Evolutionary conservation across 225 moss, liverwort and hornwort genomes (phyloP), one percentile per base, ranked within the genome.

Genomic region (Straminergon stramineum): DNA sequence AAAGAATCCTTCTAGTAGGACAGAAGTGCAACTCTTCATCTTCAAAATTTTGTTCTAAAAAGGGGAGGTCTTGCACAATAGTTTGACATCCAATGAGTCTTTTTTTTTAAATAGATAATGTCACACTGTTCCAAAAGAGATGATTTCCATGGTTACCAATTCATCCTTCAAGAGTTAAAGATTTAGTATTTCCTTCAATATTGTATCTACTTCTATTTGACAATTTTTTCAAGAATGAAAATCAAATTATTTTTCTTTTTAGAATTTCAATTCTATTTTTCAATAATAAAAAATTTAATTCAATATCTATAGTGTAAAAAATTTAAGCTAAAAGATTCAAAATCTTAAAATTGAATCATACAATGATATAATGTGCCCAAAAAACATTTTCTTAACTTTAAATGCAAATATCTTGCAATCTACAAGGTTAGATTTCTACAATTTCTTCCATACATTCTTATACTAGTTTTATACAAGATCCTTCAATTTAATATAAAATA

Each of bases 401-500:
- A 45, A 45, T 0, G 3, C 43, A 43, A 43, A 43, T 16, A 27
- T 16, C 3, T 43, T 73, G 2, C 7, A 39, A 23, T 69, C 0
- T 70, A 7, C 2, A 2, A 4, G 2, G 15, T 70, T 8, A 13
- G 23, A 4, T 23, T 70, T 41, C 1, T 24, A 1, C 0, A 73
- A 43, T 28, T 43, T 17, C 0, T 28, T 28, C 7, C 0, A 27
- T 2, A 43, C 3, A 43, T 74, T 17, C 17, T 28, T 45, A 1
- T 45, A 45, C 4, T 45, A 17, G 14, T 74, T 45, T 45, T 10
- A 11, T 74, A 11, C 6, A 30, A 30, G 17, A 74, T 11, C 2
- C 2, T 17, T 4, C 0, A 15, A 0, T 10, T 10, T 11, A 45
- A 17, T 45, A 30, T 8, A n/a, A n/a, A n/a, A n/a, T n/a, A n/a